These are phyloP conservation scores for Pseudozyma pruni DNA, from an alignment of 1,284 basidiomycete genomes.

Conservation along the genomic window DNA sequence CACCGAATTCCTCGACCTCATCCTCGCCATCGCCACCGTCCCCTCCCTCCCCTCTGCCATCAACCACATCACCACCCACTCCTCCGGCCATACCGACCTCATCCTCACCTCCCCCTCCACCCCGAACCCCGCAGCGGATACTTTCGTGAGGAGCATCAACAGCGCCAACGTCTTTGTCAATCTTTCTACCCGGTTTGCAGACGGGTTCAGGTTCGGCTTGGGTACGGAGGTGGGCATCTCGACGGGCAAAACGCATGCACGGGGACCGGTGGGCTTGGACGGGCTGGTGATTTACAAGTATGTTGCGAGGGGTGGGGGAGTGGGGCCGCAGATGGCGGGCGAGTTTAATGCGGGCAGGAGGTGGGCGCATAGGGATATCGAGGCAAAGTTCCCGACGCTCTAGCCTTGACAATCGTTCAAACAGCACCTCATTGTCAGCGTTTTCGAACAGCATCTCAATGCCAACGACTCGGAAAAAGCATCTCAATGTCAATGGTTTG, in stretches of 20 bases:
- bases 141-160: slow-evolving; percentile 87
- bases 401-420: no score
- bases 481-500: no score
- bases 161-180: slow-evolving; percentile 94
- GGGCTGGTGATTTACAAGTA: slow-evolving; percentile 72
- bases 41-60: slow-evolving; percentile 80
- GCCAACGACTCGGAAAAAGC: no score
- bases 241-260: slow-evolving; percentile 94
- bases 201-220: slow-evolving; percentile 96
- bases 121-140: slow-evolving; percentile 71
- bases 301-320: slow-evolving; percentile 15
- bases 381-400: slow-evolving; percentile 22
- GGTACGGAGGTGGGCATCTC: slow-evolving; percentile 98
- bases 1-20: slow-evolving; percentile 78
- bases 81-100: slow-evolving; percentile 92
- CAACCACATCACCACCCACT: slow-evolving; percentile 88
- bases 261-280: slow-evolving; percentile 95
- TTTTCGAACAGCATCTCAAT: no score
- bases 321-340: slow-evolving; percentile 29
- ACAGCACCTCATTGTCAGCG: no score
- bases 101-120: slow-evolving; percentile 73
- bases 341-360: slow-evolving; percentile 20
- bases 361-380: slow-evolving; percentile 27
- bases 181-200: slow-evolving; percentile 92
- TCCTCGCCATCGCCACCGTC: slow-evolving; percentile 77